Conservation (phyloP, 2,329 filamentous ascomycete genomes). For the Calonectria montana region DNA sequence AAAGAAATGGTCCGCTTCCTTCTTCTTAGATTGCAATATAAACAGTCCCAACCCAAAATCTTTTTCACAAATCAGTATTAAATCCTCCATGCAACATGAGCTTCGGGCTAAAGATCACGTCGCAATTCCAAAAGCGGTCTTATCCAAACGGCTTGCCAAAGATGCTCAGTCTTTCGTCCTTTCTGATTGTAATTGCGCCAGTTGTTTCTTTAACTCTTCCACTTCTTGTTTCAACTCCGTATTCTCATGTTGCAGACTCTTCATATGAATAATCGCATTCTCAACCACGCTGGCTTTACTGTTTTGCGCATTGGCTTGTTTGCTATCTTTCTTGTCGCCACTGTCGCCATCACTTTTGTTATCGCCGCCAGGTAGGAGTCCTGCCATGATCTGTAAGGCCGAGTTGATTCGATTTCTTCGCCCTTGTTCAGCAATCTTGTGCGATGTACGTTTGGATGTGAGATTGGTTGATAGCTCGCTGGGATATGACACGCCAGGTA, state of each 20-base stretch:
- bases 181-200: conserved; percentile 43
- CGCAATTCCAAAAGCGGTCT: conserved; percentile 3
- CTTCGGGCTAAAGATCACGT: neutral
- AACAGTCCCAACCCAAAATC: neutral
- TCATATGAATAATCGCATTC: conserved; percentile 95
- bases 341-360: conserved; percentile 51
- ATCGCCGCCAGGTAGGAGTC: conserved; percentile 76
- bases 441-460: conserved; percentile 95
- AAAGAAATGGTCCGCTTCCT: conserved; percentile 33
- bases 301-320: conserved; percentile 69
- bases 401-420: conserved; percentile 95
- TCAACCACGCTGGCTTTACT: conserved; percentile 99
- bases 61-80: conserved; percentile 24
- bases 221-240: conserved; percentile 74
- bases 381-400: conserved; percentile 90
- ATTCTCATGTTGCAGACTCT: conserved; percentile 81
- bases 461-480: conserved; percentile 92
- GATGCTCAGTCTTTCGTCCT: conserved; percentile 22
- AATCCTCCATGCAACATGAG: conserved; percentile 21
- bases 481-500: conserved; percentile 91
- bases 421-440: conserved; percentile 98
- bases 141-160: neutral
- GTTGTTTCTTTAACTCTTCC: conserved; percentile 45
- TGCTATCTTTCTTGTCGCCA: conserved; percentile 60
- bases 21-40: conserved; percentile 20